These are phyloP conservation scores for Penicillium canescens DNA, from an alignment of 495 filamentous ascomycete species.

Conservation along the genomic window DNA sequence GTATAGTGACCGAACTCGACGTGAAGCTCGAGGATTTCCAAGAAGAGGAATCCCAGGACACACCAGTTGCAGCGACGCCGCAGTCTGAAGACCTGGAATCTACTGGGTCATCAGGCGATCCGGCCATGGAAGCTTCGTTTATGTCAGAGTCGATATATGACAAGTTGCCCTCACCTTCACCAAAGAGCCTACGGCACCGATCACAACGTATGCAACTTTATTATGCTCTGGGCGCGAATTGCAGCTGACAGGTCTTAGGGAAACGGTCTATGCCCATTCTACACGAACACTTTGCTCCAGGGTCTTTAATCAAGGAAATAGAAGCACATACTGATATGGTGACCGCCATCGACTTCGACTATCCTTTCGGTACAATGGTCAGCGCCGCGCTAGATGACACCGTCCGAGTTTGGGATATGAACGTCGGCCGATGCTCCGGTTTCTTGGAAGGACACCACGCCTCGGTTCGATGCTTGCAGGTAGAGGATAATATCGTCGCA, in stretches of 20 bases:
- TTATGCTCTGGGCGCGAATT: background rate
- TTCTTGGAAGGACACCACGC: slow-evolving; percentile 91
- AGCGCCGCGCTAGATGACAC: slow-evolving; percentile 95
- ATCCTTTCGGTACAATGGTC: slow-evolving; percentile 92
- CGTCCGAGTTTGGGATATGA: slow-evolving; percentile 97
- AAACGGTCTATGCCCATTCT: slow-evolving; percentile 91
- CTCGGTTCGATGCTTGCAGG: slow-evolving; percentile 88
- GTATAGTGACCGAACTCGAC: slow-evolving; percentile 76
- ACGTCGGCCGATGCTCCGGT: slow-evolving; percentile 86
- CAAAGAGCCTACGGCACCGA: slow-evolving; percentile 64
- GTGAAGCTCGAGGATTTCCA: slow-evolving; percentile 78
- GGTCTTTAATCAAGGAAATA: slow-evolving; percentile 83
- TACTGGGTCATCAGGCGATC: slow-evolving; percentile 49
- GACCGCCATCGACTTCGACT: slow-evolving; percentile 92
- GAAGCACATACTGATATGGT: slow-evolving; percentile 87
- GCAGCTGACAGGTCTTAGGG: slow-evolving; percentile 29
- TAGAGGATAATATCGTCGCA: slow-evolving; percentile 93
- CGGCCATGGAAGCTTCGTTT: slow-evolving; percentile 67
- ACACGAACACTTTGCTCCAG: slow-evolving; percentile 93
- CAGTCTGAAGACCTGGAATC: slow-evolving; percentile 56
- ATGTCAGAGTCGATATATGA: slow-evolving; percentile 99
- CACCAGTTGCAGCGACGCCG: slow-evolving; percentile 55
- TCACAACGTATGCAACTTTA: slow-evolving; percentile 46
- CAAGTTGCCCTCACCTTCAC: slow-evolving; percentile 71
- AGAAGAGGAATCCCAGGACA: slow-evolving; percentile 71